Evolutionary conservation across 176 grass and related monocot genomes (phyloP), one percentile per base, ranked within the genome.

Genomic region (Oryza glaberrima): DNA sequence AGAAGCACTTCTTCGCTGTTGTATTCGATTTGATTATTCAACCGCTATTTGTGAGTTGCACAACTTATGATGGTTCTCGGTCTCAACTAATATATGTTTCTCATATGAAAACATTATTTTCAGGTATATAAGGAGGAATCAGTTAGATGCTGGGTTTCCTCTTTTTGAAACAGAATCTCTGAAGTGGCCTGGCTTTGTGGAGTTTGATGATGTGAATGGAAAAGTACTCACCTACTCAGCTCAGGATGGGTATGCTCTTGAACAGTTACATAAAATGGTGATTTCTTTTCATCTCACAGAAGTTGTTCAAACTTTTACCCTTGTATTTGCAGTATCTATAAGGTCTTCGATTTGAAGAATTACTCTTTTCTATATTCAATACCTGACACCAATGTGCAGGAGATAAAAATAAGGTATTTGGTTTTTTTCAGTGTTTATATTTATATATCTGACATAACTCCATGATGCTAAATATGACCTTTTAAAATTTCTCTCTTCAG

Each of bases 131-230:
- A 94, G 90, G 80, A 93, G 95, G 84, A 92, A 94, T 80, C 88
- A 88, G 52, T 81, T 97, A 85, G 88, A 97, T 92, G 88, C 95
- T 3, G 95, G 95, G 36, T 92, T 92, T 81, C 88, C 95, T 80
- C 95, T 97, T 76, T 97, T 97, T 81, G 95, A 88, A 88, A 84
- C 90, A 7, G 92, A 97, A 77, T 92, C 95, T 85, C 86, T 97
- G 36, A 97, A 97, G 63, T 97, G 95, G 95, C 92, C 95, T 88
- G 95, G 95, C 77, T 97, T 97, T 94, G 94, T 97, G 11, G 91
- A 96, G 88, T 96, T 96, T 88, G 91, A 96, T 86, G 95, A 97
- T 92, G 95, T 97, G 32, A 97, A 97, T 88, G 95, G 90, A 44
- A 97, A 97, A 92, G 92, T 93, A 52, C 90, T 97, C 44, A 92